Percentiles rank a stretch among this genome's conserved stretches.
These are phyloP conservation scores for Epichloe sibirici DNA, from an alignment of 2,329 filamentous ascomycete genomes.

Conservation along the genomic window DNA sequence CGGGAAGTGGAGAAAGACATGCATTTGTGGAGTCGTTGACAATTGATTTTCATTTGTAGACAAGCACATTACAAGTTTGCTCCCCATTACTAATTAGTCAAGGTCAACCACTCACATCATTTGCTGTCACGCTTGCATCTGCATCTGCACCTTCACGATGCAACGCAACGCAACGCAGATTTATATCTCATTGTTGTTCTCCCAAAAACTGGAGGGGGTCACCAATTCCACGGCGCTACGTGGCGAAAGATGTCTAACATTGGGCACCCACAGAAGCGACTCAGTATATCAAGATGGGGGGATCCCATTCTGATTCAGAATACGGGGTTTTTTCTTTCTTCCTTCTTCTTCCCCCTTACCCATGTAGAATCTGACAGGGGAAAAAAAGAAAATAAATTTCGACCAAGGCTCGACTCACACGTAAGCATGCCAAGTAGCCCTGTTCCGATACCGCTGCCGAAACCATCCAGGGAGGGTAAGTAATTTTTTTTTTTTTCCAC, in stretches of 20 bases:
- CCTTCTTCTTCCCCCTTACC: background rate
- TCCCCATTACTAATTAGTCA: too few species aligned
- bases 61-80: too few species aligned
- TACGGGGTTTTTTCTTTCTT: background rate
- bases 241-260: background rate
- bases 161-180: background rate
- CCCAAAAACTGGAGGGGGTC: background rate
- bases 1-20: too few species aligned
- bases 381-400: background rate
- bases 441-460: constrained; percentile 3
- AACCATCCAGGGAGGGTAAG: constrained; percentile 1
- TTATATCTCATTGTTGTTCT: background rate
- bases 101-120: background rate
- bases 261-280: background rate
- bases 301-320: background rate
- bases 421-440: constrained; percentile 3
- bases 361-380: background rate
- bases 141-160: background rate
- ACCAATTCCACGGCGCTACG: background rate
- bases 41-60: background rate
- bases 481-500: background rate
- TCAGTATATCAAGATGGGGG: background rate
- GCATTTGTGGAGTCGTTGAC: too few species aligned
- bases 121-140: background rate
- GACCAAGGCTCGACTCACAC: background rate